These are phyloP conservation scores for Aspergillus nanangensis DNA, from an alignment of 495 filamentous ascomycete genomes.

Conservation along the genomic window DNA sequence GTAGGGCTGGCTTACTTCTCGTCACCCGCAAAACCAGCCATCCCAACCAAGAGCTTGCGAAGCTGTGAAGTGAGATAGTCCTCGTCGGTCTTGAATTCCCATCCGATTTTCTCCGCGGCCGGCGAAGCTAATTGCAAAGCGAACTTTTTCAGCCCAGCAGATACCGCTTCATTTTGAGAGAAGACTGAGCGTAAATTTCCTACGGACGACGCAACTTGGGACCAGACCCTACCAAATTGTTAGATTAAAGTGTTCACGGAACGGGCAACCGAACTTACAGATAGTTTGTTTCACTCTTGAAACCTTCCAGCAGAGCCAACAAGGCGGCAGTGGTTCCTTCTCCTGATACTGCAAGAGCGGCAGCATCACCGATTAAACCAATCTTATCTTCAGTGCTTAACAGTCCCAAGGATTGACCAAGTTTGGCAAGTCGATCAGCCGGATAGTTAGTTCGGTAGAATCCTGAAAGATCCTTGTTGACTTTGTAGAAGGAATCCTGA, in stretches of 20 bases:
- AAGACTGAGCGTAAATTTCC: constrained; percentile 62
- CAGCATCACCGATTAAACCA: constrained; percentile 84
- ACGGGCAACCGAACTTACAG: constrained; percentile 42
- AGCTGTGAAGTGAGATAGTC: constrained; percentile 78
- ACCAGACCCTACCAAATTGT: constrained; percentile 61
- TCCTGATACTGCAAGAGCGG: constrained; percentile 83
- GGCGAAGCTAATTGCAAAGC: constrained; percentile 63
- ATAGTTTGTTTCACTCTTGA: constrained; percentile 75
- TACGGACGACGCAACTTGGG: constrained; percentile 69
- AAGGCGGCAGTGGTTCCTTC: constrained; percentile 74
- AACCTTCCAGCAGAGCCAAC: constrained; percentile 73
- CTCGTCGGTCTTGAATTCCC: constrained; percentile 71
- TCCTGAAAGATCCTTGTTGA: constrained; percentile 82
- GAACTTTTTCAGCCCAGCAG: constrained; percentile 69
- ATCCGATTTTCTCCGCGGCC: constrained; percentile 75
- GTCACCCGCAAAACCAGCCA: constrained; percentile 71
- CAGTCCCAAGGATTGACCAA: constrained; percentile 67
- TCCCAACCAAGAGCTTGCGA: constrained; percentile 70
- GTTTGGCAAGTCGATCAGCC: constrained; percentile 67
- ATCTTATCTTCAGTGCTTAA: constrained; percentile 87
- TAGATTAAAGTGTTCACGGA: constrained; percentile 8
- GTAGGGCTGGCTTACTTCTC: constrained; percentile 48
- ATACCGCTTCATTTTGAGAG: constrained; percentile 49
- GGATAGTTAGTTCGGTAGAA: constrained; percentile 95
- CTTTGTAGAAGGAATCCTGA: constrained; percentile 75